Conservation (phyloP, 2,329 filamentous ascomycete genomes). For the Exophiala lecanii-corni region DNA sequence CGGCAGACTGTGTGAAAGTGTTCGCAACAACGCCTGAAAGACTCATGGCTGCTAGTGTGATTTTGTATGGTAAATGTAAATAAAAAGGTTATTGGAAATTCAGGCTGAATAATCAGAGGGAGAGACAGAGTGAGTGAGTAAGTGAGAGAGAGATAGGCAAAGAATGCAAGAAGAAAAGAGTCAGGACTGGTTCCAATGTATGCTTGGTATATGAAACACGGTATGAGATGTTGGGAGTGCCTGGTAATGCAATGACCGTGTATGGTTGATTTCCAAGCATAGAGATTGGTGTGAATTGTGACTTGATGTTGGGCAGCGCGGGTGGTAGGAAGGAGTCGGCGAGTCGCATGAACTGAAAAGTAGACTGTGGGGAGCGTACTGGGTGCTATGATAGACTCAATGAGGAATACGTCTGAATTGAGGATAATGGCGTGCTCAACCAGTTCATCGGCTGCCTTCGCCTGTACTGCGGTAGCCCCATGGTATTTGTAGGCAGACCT, state of each 20-base stretch:
- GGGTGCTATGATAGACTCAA: background rate
- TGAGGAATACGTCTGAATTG: conserved; percentile 6
- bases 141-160: background rate
- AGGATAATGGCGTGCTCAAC: conserved; percentile 7
- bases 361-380: background rate
- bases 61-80: no score
- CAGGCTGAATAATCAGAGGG: no score
- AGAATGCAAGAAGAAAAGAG: conserved; percentile 1
- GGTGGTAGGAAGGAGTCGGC: no score
- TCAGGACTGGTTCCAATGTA: conserved; percentile 1
- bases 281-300: no score
- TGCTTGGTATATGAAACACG: no score
- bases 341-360: background rate
- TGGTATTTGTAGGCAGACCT: no score
- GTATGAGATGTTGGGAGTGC: no score
- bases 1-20: conserved; percentile 27
- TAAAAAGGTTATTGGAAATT: no score
- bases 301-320: no score
- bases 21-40: conserved; percentile 14
- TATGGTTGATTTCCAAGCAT: conserved; percentile 12
- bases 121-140: background rate
- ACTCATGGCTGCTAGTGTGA: conserved; percentile 16
- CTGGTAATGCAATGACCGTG: no score
- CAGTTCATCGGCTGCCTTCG: no score
- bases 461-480: no score